Evolutionary conservation across 306 rosid species (phyloP).

Genomic region (Vicia villosa): DNA sequence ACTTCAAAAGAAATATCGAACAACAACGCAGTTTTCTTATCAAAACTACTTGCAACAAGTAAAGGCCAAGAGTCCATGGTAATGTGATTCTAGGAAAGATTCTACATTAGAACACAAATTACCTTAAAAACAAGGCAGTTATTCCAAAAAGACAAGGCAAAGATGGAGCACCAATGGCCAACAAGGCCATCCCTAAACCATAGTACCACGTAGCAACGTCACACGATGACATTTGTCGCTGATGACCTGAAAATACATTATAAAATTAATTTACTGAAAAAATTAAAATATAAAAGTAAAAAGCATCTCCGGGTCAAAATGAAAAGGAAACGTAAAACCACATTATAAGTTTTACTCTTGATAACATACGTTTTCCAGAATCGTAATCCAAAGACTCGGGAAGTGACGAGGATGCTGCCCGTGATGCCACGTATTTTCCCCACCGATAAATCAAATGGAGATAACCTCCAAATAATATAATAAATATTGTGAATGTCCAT

Average conservation of each 20-base stretch:
- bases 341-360: constrained; percentile 12
- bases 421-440: constrained; percentile 69
- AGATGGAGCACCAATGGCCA: constrained; percentile 87
- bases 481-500: constrained; percentile 87
- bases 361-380: constrained; percentile 75
- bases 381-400: constrained; percentile 67
- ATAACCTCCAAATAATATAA: constrained; percentile 76
- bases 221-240: constrained; percentile 62
- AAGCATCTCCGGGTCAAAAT: constrained; percentile 3
- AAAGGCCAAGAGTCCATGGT: background rate
- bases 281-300: background rate
- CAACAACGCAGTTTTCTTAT: constrained; percentile 9
- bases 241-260: constrained; percentile 68
- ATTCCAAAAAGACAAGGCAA: constrained; percentile 85
- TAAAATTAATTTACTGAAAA: background rate
- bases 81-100: constrained; percentile 1
- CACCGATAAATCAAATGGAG: constrained; percentile 68
- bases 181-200: constrained; percentile 81
- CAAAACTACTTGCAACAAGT: constrained; percentile 5
- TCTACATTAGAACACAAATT: constrained; percentile 21
- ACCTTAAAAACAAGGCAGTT: constrained; percentile 91
- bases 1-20: background rate
- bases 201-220: constrained; percentile 66
- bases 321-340: constrained; percentile 22
- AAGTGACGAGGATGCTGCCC: constrained; percentile 50